Percentiles rank a stretch among this genome's conserved stretches.
Evolutionary conservation across 306 rosid species (phyloP).

Genomic region (Phaseolus lunatus): DNA sequence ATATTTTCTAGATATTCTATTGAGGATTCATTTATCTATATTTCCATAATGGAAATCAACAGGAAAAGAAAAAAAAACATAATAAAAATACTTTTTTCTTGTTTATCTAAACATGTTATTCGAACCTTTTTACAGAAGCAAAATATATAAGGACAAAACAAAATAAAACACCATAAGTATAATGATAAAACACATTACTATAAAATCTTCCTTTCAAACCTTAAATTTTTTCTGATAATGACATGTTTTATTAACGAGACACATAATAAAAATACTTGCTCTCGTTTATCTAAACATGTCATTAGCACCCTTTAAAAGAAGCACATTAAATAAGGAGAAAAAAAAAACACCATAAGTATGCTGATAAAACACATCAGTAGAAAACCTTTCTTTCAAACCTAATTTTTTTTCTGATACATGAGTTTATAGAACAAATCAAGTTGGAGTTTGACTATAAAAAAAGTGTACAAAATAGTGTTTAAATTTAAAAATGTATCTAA

Average conservation of each 20-base stretch:
- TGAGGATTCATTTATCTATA: not conserved
- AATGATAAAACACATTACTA: not conserved
- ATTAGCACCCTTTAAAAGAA: conserved; percentile 18
- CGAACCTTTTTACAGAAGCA: conserved; percentile 12
- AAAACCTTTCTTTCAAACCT: conserved; percentile 22
- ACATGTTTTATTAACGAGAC: not conserved
- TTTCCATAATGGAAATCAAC: conserved; percentile 7
- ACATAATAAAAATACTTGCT: not conserved
- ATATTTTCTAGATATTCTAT: conserved; percentile 4
- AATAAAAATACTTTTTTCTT: not conserved
- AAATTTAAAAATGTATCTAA: not conserved
- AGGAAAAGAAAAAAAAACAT: conserved; percentile 1
- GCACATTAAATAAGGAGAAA: not conserved
- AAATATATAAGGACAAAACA: not conserved
- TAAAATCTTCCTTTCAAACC: conserved; percentile 14
- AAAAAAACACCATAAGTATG: conserved; percentile 4
- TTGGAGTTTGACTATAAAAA: not conserved
- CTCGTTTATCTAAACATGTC: conserved; percentile 6
- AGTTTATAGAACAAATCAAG: conserved; percentile 14
- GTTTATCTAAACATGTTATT: conserved; percentile 18
- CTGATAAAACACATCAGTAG: conserved; percentile 1
- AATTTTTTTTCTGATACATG: not conserved
- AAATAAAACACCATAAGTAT: conserved; percentile 14
- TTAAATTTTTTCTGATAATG: not conserved
- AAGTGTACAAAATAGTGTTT: not conserved